phyloP scores from a whole-genome alignment of 1,284 basidiomycete species.

The Cutaneotrichosporon mucoides region DNA sequence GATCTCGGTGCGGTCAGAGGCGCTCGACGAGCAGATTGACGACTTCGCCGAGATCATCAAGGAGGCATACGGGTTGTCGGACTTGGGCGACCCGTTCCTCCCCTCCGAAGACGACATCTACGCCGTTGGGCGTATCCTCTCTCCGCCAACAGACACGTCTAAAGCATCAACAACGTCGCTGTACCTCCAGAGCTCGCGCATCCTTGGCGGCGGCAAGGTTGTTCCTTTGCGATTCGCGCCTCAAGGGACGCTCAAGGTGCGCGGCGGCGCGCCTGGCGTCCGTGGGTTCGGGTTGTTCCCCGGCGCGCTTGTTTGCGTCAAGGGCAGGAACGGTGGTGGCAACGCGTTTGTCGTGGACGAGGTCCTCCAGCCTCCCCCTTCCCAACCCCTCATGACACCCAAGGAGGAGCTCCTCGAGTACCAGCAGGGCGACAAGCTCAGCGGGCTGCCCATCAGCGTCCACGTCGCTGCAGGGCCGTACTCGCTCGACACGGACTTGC shows the following conservation, averaged over 20 bases:
- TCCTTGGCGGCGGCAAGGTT: constrained; percentile 67
- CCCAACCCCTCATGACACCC: constrained; percentile 40
- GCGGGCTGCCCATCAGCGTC: constrained; percentile 58
- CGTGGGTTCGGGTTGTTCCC: constrained; percentile 77
- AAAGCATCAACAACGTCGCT: constrained; percentile 73
- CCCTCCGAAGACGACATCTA: constrained; percentile 71
- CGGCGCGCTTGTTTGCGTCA: constrained; percentile 81
- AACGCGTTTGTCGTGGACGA: constrained; percentile 80
- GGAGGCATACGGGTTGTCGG: constrained; percentile 63
- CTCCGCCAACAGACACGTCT: constrained; percentile 58
- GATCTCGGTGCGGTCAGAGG: constrained; percentile 71
- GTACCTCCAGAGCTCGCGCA: constrained; percentile 73
- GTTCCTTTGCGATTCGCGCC: constrained; percentile 66
- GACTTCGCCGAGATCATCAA: constrained; percentile 69
- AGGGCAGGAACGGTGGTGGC: constrained; percentile 86
- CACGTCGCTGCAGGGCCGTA: constrained; percentile 75
- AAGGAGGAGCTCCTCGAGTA: constrained; percentile 36
- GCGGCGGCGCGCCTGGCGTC: constrained; percentile 60
- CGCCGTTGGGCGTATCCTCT: constrained; percentile 74
- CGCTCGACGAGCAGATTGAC: constrained; percentile 77
- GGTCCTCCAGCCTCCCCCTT: constrained; percentile 58
- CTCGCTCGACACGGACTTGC: constrained; percentile 70
- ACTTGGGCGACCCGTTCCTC: constrained; percentile 71
- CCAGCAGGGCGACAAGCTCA: constrained; percentile 43
- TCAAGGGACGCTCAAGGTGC: constrained; percentile 58